Evolutionary conservation across 352 stramenopile species (phyloP), one percentile per base, ranked within the genome.

Genomic region (Globisporangium echinulatum): DNA sequence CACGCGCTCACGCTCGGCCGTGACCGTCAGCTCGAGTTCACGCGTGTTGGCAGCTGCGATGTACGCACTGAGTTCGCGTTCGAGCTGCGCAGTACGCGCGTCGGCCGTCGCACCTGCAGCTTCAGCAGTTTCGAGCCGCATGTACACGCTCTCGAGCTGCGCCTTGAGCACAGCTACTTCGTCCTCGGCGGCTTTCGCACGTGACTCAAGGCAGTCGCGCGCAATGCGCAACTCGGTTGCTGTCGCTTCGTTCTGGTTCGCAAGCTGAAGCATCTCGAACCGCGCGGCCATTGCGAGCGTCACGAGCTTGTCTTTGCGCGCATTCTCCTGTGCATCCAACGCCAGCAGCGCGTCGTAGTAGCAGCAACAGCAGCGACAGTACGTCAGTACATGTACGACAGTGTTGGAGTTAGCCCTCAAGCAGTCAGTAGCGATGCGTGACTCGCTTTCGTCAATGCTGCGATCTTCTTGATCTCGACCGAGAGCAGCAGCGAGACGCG

Each of bases 401-500:
- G 42, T 42, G 17, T 52, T 13, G 49, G 25, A 36, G 5, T 33
- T 33, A 33, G 25, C 2, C 25, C 25, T 33, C 15, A 25, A 40
- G 17, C 46, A 25, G 11, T 37, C 62, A n/a, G 42, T 40, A 3
- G 33, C 50, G 5, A 33, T 33, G 25, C 25, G 25, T 33, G 25
- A 33, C 25, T 33, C n/a, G 84, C 77, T 67, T 90, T 86, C 17
- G 68, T 82, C 13, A 94, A 61, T 39, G 74, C 57, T 37, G 80
- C 77, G 19, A 91, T 71, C 57, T 94, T 94, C 63, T 90, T 90
- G 61, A 94, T 88, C 56, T 94, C 82, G 0, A 62, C 58, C 8
- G 76, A 56, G 7, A 94, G 66, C 48, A 90, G 59, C 10, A 70
- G 44, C 6, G 76, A 64, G 25, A 94, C 56, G 15, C 49, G 60